Percentiles rank a stretch among this genome's conserved stretches.
phyloP scores from a whole-genome alignment of 345 rosid genomes.

The Triadica sebifera region DNA sequence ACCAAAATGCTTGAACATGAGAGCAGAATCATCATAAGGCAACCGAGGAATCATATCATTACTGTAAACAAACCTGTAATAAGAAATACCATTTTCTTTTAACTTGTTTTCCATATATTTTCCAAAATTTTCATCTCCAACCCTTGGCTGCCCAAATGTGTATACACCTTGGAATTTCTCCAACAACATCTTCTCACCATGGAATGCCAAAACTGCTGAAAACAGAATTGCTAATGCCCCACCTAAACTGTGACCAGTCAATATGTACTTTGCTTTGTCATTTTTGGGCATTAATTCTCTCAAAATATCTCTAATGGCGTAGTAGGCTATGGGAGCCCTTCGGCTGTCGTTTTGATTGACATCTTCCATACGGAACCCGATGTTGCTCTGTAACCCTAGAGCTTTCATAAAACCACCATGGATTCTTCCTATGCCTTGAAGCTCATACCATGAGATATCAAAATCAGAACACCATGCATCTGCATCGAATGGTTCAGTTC shows the following conservation, averaged over 20 bases:
- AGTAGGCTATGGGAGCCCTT: constrained; percentile 47
- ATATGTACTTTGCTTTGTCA: constrained; percentile 33
- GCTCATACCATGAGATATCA: constrained; percentile 72
- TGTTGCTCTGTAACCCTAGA: constrained; percentile 57
- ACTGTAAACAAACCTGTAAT: constrained; percentile 63
- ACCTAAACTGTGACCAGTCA: constrained; percentile 78
- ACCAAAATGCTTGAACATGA: constrained; percentile 82
- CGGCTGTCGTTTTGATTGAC: constrained; percentile 16
- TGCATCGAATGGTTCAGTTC: constrained; percentile 61
- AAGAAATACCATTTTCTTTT: too few species aligned
- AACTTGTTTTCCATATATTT: constrained; percentile 49
- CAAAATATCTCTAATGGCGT: constrained; percentile 50
- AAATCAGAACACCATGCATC: constrained; percentile 72
- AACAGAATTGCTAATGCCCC: constrained; percentile 77
- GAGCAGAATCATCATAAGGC: constrained; percentile 45
- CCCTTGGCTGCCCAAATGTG: constrained; percentile 80
- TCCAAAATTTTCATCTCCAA: constrained; percentile 62
- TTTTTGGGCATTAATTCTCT: constrained; percentile 32
- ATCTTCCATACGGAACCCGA: constrained; percentile 53
- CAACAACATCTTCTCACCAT: constrained; percentile 50
- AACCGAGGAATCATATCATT: constrained; percentile 70
- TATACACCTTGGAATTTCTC: constrained; percentile 57
- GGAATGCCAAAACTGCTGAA: constrained; percentile 45
- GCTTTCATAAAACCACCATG: constrained; percentile 83
- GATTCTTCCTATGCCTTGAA: constrained; percentile 54